These are phyloP conservation scores for Penicillium bovifimosum DNA, from an alignment of 495 filamentous ascomycete genomes.

Conservation along the genomic window DNA sequence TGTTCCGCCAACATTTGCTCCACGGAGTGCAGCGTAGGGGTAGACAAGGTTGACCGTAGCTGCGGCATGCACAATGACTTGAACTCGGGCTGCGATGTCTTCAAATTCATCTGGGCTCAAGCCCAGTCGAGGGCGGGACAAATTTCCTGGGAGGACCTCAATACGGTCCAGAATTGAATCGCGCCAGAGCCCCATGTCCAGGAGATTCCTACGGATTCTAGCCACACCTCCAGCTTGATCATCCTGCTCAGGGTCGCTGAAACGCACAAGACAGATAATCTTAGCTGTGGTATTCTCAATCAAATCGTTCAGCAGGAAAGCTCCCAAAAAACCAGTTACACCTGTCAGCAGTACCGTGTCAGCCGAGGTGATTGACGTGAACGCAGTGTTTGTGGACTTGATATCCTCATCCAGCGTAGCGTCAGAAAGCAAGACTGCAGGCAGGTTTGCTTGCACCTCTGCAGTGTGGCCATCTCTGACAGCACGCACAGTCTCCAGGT, in stretches of 20 bases:
- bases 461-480: conserved; percentile 60
- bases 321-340: conserved; percentile 55
- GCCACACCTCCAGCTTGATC: conserved; percentile 51
- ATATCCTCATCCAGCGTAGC: conserved; percentile 55
- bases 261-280: conserved; percentile 64
- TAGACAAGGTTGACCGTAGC: conserved; percentile 65
- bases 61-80: conserved; percentile 61
- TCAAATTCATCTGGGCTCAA: conserved; percentile 52
- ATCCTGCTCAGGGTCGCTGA: conserved; percentile 50
- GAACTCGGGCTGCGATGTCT: conserved; percentile 49
- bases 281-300: conserved; percentile 52
- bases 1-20: conserved; percentile 56
- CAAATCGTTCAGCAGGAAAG: conserved; percentile 50
- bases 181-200: conserved; percentile 60
- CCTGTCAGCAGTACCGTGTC: conserved; percentile 57
- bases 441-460: conserved; percentile 60
- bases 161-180: conserved; percentile 66
- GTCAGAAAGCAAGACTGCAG: conserved; percentile 54
- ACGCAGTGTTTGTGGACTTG: conserved; percentile 38
- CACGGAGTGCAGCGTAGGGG: conserved; percentile 57
- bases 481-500: conserved; percentile 52
- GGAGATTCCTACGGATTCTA: conserved; percentile 54
- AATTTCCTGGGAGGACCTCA: conserved; percentile 59
- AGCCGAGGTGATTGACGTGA: conserved; percentile 50
- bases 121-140: conserved; percentile 54